phyloP scores from a whole-genome alignment of 225 moss, liverwort and hornwort species.

The Bryoerythrophyllum caledonicum region DNA sequence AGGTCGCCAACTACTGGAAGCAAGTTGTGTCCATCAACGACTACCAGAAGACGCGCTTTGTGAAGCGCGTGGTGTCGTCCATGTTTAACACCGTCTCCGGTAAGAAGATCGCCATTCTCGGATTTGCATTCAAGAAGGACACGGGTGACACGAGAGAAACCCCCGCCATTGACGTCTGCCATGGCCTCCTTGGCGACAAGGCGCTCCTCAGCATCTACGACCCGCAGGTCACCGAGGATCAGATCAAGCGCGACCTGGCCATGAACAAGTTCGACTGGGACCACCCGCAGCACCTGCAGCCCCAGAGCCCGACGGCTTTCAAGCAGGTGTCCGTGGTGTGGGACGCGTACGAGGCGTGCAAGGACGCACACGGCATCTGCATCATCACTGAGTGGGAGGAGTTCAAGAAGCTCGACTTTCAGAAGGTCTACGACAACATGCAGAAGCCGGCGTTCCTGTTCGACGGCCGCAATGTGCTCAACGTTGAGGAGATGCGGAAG shows the following conservation, averaged over 20 bases:
- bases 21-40: slow-evolving; percentile 92
- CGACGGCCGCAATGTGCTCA: slow-evolving; percentile 78
- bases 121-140: slow-evolving; percentile 93
- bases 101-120: slow-evolving; percentile 83
- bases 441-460: slow-evolving; percentile 92
- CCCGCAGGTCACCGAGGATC: slow-evolving; percentile 82
- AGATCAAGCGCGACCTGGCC: slow-evolving; percentile 84
- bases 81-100: slow-evolving; percentile 97
- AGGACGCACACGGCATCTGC: slow-evolving; percentile 79
- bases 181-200: slow-evolving; percentile 83
- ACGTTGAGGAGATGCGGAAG: slow-evolving; percentile 67
- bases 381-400: slow-evolving; percentile 94
- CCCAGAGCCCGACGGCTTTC: slow-evolving; percentile 52
- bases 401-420: slow-evolving; percentile 85
- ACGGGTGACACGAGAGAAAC: slow-evolving; percentile 90
- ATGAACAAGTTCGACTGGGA: slow-evolving; percentile 99
- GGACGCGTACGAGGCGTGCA: slow-evolving; percentile 83
- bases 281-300: slow-evolving; percentile 87
- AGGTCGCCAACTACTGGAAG: slow-evolving; percentile 93
- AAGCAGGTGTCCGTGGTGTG: slow-evolving; percentile 73
- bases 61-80: slow-evolving; percentile 85
- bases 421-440: slow-evolving; percentile 84
- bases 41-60: slow-evolving; percentile 88
- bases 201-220: slow-evolving; percentile 73
- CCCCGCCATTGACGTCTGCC: slow-evolving; percentile 85